phyloP scores from a whole-genome alignment of 169 alveolate genomes.

The Eimeria praecox region DNA sequence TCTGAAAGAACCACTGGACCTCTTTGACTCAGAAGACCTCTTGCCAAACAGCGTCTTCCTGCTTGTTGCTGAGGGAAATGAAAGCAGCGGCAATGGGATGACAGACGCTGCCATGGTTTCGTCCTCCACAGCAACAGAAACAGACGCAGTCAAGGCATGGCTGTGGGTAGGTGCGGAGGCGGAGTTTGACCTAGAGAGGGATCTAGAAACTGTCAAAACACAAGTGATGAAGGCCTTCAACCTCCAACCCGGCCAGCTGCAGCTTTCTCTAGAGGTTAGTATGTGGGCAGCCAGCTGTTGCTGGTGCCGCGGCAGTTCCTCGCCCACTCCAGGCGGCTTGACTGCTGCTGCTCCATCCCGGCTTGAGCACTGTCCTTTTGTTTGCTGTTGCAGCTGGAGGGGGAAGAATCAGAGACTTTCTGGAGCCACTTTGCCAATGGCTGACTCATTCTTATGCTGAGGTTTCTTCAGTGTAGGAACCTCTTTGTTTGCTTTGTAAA shows the following conservation, averaged over 20 bases:
- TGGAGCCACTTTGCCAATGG: conserved; percentile 74
- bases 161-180: conserved; percentile 65
- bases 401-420: conserved; percentile 66
- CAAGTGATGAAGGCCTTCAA: conserved; percentile 12
- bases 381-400: conserved; percentile 60
- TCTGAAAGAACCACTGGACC: conserved; percentile 42
- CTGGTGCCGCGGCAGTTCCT: background rate
- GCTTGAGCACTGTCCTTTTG: background rate
- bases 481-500: background rate
- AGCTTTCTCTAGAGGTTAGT: conserved; percentile 53
- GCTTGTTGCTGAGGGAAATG: conserved; percentile 26
- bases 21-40: conserved; percentile 60
- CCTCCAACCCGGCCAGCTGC: conserved; percentile 54
- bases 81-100: background rate
- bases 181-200: conserved; percentile 2
- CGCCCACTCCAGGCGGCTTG: background rate
- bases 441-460: background rate
- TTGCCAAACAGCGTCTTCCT: conserved; percentile 23
- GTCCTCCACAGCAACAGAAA: background rate
- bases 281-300: background rate
- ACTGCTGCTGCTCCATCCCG: conserved; percentile 31
- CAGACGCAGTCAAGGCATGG: conserved; percentile 43
- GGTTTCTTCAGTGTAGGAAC: background rate
- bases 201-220: conserved; percentile 12
- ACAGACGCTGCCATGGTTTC: background rate